These are phyloP conservation scores for Taxillus chinensis DNA, from an alignment of 164 flowering plant genomes.

Conservation along the genomic window DNA sequence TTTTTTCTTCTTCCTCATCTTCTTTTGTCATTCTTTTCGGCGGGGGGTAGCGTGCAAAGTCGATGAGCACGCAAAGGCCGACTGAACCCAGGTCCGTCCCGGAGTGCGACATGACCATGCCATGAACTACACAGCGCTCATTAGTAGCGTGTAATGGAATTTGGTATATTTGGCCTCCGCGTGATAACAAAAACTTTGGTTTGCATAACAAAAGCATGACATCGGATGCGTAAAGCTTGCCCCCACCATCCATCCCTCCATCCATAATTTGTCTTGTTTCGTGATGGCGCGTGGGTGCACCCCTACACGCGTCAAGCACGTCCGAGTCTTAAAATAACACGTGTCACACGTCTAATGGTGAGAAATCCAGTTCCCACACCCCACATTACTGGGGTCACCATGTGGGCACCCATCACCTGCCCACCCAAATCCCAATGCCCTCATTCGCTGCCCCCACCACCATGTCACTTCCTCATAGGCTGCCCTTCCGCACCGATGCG, in stretches of 20 bases:
- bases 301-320: constrained; percentile 22
- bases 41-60: too few species aligned
- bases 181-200: background rate
- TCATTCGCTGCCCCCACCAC: too few species aligned
- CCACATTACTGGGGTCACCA: constrained; percentile 13
- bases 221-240: constrained; percentile 22
- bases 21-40: too few species aligned
- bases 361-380: constrained; percentile 1
- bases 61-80: too few species aligned
- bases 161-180: too few species aligned
- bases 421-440: background rate
- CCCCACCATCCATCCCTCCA: constrained; percentile 15
- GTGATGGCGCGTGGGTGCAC: constrained; percentile 26
- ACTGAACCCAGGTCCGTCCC: too few species aligned
- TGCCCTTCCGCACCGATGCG: too few species aligned
- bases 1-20: too few species aligned
- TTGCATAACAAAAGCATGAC: constrained; percentile 43
- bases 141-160: too few species aligned
- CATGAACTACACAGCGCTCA: too few species aligned
- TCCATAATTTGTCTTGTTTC: constrained; percentile 13
- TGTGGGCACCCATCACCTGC: constrained; percentile 5
- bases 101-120: too few species aligned
- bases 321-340: constrained; percentile 11
- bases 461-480: too few species aligned
- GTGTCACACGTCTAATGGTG: constrained; percentile 20